Evolutionary conservation across 768 basidiomycete species (phyloP).

Genomic region (Cystobasidium onofrii): DNA sequence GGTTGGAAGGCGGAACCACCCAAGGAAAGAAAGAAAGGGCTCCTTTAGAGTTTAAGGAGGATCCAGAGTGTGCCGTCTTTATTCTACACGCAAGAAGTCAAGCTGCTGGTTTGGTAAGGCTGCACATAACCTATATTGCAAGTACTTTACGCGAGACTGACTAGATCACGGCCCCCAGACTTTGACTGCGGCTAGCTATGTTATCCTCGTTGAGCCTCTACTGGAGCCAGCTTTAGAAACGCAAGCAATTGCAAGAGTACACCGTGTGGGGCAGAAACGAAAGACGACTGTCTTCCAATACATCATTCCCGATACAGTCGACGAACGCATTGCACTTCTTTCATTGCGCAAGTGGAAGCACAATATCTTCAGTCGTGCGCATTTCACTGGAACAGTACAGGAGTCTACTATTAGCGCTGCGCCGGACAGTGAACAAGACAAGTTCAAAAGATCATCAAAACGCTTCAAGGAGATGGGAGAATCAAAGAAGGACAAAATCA

Average conservation of each 20-base stretch:
- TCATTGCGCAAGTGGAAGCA: conserved; percentile 7
- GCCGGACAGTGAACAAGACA: neutral
- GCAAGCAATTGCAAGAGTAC: conserved; percentile 36
- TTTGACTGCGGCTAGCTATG: conserved; percentile 31
- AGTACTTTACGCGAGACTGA: too few relatives aligned
- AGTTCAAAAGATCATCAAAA: neutral
- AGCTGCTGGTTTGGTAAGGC: conserved; percentile 36
- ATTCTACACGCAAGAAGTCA: conserved; percentile 37
- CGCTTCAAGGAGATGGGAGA: neutral
- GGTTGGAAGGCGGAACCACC: conserved; percentile 36
- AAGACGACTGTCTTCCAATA: conserved; percentile 39
- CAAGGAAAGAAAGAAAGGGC: conserved; percentile 36
- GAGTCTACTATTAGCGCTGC: neutral
- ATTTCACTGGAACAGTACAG: neutral
- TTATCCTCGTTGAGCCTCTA: conserved; percentile 41
- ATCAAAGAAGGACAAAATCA: neutral
- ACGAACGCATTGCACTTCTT: conserved; percentile 35
- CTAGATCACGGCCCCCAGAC: too few relatives aligned
- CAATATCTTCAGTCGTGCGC: neutral
- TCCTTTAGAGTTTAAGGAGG: conserved; percentile 34
- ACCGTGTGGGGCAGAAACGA: conserved; percentile 39
- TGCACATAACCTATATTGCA: too few relatives aligned
- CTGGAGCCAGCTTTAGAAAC: conserved; percentile 38
- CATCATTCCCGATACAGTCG: conserved; percentile 35
- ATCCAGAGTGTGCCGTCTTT: conserved; percentile 38